Evolutionary conservation across 2,329 filamentous ascomycete genomes (phyloP).

Genomic region (Pleoardoris graminearum): DNA sequence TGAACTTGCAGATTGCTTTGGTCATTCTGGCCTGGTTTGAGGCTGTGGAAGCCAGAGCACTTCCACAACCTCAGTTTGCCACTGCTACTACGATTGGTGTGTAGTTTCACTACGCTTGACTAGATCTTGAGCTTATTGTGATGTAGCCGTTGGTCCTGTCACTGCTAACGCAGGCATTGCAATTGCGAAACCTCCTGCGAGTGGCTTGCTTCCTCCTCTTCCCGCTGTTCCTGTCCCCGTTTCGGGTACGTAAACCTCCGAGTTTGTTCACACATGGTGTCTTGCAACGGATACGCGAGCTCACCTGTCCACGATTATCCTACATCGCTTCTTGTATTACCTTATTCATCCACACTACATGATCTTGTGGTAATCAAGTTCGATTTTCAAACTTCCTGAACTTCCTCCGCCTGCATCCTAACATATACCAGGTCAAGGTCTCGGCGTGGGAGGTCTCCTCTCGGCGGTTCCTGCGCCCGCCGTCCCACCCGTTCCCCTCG

Average conservation of each 20-base stretch:
- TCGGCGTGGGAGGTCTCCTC: not conserved
- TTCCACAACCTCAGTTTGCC: constrained; percentile 10
- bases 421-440: not conserved
- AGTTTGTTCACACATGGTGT: not conserved
- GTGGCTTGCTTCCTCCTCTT: not conserved
- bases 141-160: not conserved
- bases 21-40: constrained; percentile 19
- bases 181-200: not conserved
- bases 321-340: too few relatives aligned
- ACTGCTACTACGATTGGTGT: not conserved
- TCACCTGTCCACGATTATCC: too few relatives aligned
- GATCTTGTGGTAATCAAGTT: too few relatives aligned
- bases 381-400: too few relatives aligned
- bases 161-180: not conserved
- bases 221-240: not conserved
- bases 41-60: constrained; percentile 9
- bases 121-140: not conserved
- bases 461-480: not conserved
- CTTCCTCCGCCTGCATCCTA: not conserved
- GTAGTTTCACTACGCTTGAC: not conserved
- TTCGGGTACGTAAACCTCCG: constrained; percentile 1
- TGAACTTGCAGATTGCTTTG: constrained; percentile 14
- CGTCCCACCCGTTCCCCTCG: not conserved
- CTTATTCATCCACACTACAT: too few relatives aligned
- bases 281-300: too few relatives aligned